Base-by-base conservation (phyloP, 1,284 basidiomycete genomes). In the Microbotryum silenes-acaulis region DNA sequence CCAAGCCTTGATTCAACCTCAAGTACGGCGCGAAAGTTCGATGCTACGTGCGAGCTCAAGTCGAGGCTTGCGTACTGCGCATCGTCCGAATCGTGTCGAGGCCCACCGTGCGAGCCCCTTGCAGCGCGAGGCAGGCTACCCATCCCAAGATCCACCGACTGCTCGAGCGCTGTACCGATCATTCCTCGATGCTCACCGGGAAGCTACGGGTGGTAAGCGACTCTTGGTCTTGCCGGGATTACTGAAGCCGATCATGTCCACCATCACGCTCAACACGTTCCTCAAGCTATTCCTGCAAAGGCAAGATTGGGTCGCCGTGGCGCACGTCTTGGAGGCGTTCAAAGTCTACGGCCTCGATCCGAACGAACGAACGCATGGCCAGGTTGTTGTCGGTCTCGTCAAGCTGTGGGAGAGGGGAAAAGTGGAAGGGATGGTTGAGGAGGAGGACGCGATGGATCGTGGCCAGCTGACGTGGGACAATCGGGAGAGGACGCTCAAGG, bases 311-410 rank as follows among this genome's bases (percentile, higher is more conserved):
- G 6, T n/a, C 1, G 61, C 62, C 16, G 61, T 65, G 1, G 23
- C 46, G 0, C 46, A 67, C 56, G 65, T 63, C 4, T 59, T 69
- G 27, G 67, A 69, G 44, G 59, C 65, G 10, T 69, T 64, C 25
- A 20, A 46, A 18, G 62, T 64, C 12, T 62, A 65, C 52, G 47
- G 57, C 12, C 18, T 69, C 46, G 57, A 59, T 21, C 67, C 67
- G 6, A 54, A 52, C 53, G 47, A 56, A 21, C 42, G 20, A 20
- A 69, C 67, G 42, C 67, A 69, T 42, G 56, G 48, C 9, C 52
- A 20, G 14, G 67, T 69, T 48, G 65, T 69, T 14, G n/a, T 64
- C 9, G 65, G 65, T 6, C 50, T 69, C 47, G 60, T 67, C 14
- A 57, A 48, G 29, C 23, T 49, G 1, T 69, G 67, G 67, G 60